Conservation (phyloP, 768 basidiomycete genomes). For the Peribolospora baueri region DNA sequence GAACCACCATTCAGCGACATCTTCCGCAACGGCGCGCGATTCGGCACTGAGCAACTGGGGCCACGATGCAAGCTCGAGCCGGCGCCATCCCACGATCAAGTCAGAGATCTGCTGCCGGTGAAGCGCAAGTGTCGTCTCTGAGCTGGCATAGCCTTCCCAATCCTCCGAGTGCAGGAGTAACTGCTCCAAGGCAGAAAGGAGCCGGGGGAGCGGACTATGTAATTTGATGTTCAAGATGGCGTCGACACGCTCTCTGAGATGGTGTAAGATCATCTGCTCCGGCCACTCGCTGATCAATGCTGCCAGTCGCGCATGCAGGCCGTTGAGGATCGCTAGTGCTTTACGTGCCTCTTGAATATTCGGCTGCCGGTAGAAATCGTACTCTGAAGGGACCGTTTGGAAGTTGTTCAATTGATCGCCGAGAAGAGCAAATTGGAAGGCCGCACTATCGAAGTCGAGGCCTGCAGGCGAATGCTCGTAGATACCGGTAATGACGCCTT, state of each 20-base stretch:
- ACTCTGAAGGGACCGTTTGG: slow-evolving; percentile 24
- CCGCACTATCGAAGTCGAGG: slow-evolving; percentile 16
- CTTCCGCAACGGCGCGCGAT: slow-evolving; percentile 22
- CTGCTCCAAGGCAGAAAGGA: slow-evolving; percentile 61
- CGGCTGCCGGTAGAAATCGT: slow-evolving; percentile 23
- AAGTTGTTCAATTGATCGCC: slow-evolving; percentile 4
- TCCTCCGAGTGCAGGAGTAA: slow-evolving; percentile 68
- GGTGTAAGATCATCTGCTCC: slow-evolving; percentile 87
- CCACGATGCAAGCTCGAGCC: slow-evolving; percentile 76
- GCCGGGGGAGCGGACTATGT: slow-evolving; percentile 49
- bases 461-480: slow-evolving; percentile 1
- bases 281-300: slow-evolving; percentile 60
- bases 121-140: slow-evolving; percentile 50
- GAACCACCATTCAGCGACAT: slow-evolving; percentile 65
- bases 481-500: background rate
- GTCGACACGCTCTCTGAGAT: slow-evolving; percentile 48
- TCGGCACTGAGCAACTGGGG: slow-evolving; percentile 51
- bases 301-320: slow-evolving; percentile 32
- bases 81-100: slow-evolving; percentile 70
- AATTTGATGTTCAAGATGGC: slow-evolving; percentile 36
- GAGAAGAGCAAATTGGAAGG: background rate
- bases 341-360: slow-evolving; percentile 48
- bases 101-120: slow-evolving; percentile 40
- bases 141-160: slow-evolving; percentile 90
- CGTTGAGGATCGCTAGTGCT: slow-evolving; percentile 29